Percentiles rank a stretch among this genome's conserved stretches.
These are phyloP conservation scores for Arthrobotrys megalospora DNA, from an alignment of 2,329 filamentous ascomycete species.

Conservation along the genomic window DNA sequence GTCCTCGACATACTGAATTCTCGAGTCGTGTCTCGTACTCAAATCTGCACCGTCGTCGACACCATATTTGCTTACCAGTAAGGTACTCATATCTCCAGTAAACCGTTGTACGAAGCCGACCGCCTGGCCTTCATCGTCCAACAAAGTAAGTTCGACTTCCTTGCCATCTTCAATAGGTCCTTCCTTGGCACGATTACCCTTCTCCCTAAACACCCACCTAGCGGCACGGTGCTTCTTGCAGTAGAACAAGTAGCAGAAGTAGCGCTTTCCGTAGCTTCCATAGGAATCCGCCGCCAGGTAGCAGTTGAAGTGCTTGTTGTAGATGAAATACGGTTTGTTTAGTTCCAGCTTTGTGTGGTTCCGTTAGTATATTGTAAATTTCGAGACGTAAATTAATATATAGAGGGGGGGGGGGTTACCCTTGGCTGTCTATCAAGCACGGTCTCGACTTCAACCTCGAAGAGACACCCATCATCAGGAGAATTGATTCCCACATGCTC, in stretches of 20 bases:
- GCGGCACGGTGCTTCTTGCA: slow-evolving; percentile 15
- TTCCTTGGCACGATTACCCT: slow-evolving; percentile 1
- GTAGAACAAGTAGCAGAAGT: slow-evolving; percentile 29
- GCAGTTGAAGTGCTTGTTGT: not conserved
- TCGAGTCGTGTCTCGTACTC: slow-evolving; percentile 9
- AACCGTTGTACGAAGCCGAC: slow-evolving; percentile 23
- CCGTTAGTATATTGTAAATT: not conserved
- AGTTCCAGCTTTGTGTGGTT: slow-evolving; percentile 9
- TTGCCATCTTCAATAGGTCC: not conserved
- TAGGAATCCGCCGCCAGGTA: slow-evolving; percentile 24
- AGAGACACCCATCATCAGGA: slow-evolving; percentile 6
- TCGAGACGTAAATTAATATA: not conserved
- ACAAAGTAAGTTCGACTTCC: slow-evolving; percentile 27
- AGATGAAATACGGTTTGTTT: slow-evolving; percentile 23
- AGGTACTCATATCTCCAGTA: slow-evolving; percentile 8
- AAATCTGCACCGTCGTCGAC: slow-evolving; percentile 1
- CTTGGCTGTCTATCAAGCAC: slow-evolving; percentile 4
- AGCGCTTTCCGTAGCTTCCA: slow-evolving; percentile 9
- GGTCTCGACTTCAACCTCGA: slow-evolving; percentile 24
- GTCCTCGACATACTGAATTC: slow-evolving; percentile 2
- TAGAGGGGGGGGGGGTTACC: not conserved
- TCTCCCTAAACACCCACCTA: slow-evolving; percentile 28
- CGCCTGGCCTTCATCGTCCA: slow-evolving; percentile 20
- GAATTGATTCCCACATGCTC: slow-evolving; percentile 16
- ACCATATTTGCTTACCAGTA: slow-evolving; percentile 30